These are phyloP conservation scores for Aspergillus affinis DNA, from an alignment of 495 filamentous ascomycete species.

Conservation along the genomic window DNA sequence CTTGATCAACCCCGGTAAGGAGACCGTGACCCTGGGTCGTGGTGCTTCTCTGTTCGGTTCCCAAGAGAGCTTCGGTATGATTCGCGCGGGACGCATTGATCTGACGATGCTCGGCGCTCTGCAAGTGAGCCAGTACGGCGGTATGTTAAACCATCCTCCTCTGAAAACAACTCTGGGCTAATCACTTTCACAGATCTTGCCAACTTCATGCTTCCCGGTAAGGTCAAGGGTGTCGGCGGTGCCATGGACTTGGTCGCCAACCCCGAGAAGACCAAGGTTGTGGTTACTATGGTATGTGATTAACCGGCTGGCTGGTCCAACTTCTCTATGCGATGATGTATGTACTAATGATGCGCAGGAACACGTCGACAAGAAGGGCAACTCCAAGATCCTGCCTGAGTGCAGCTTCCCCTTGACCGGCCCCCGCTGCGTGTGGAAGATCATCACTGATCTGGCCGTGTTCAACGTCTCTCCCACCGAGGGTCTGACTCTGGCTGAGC, in stretches of 20 bases:
- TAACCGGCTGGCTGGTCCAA: background rate
- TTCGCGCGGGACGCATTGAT: slow-evolving; percentile 82
- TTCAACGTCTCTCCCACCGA: slow-evolving; percentile 80
- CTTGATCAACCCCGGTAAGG: slow-evolving; percentile 90
- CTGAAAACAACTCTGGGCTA: background rate
- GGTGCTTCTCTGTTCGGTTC: slow-evolving; percentile 80
- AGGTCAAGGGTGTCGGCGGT: slow-evolving; percentile 90
- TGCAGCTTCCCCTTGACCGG: slow-evolving; percentile 88
- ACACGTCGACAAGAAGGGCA: slow-evolving; percentile 86
- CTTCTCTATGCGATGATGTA: background rate
- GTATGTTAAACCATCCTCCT: slow-evolving; percentile 39
- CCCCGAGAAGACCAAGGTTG: slow-evolving; percentile 79
- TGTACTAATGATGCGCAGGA: slow-evolving; percentile 38
- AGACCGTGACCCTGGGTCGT: slow-evolving; percentile 78
- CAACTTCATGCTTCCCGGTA: slow-evolving; percentile 76
- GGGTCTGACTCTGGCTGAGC: slow-evolving; percentile 76
- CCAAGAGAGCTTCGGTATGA: slow-evolving; percentile 93
- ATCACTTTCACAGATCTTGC: slow-evolving; percentile 30
- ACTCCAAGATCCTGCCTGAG: slow-evolving; percentile 76
- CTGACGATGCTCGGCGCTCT: slow-evolving; percentile 88
- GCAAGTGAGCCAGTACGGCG: slow-evolving; percentile 78
- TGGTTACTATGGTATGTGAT: slow-evolving; percentile 67
- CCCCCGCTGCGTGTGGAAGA: slow-evolving; percentile 75
- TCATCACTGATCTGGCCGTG: slow-evolving; percentile 86
- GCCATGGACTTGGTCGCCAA: slow-evolving; percentile 91